phyloP scores from a whole-genome alignment of 805 yeast genomes.

The Hanseniaspora pseudoguilliermondii region DNA sequence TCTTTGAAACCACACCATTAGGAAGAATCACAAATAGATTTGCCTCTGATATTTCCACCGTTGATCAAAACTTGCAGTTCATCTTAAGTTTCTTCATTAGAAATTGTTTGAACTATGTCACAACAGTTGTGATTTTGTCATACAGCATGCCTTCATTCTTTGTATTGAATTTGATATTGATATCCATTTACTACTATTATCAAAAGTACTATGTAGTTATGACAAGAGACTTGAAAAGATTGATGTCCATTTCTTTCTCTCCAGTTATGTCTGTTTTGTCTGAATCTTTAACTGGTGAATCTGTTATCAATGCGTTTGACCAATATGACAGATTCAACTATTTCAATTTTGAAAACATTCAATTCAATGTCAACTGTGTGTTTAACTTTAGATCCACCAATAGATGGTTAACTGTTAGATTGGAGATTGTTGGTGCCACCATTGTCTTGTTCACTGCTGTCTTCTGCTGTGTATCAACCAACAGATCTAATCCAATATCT shows the following conservation, averaged over 20 bases:
- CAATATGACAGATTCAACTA: constrained; percentile 51
- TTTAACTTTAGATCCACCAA: constrained; percentile 43
- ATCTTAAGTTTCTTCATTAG: constrained; percentile 38
- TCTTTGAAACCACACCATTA: constrained; percentile 56
- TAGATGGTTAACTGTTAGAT: constrained; percentile 53
- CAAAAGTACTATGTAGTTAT: constrained; percentile 58
- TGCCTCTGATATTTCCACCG: constrained; percentile 45
- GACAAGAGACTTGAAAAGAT: constrained; percentile 66
- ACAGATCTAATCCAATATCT: constrained; percentile 33
- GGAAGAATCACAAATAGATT: constrained; percentile 57
- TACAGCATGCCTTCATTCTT: constrained; percentile 43
- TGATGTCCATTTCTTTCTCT: constrained; percentile 53
- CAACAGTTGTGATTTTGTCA: constrained; percentile 43
- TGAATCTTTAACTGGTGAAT: constrained; percentile 66
- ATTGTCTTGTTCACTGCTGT: constrained; percentile 44
- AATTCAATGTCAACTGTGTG: constrained; percentile 36
- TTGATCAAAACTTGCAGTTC: constrained; percentile 47
- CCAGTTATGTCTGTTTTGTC: constrained; percentile 76
- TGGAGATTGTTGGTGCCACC: constrained; percentile 48
- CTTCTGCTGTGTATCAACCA: constrained; percentile 25
- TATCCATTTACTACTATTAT: constrained; percentile 53
- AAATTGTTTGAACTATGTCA: constrained; percentile 32
- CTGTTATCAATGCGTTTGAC: constrained; percentile 66
- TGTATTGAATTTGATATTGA: constrained; percentile 31
- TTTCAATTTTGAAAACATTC: constrained; percentile 40